Evolutionary conservation across 1,139 yeast species (phyloP).

Genomic region (Diutina scorzettiae): DNA sequence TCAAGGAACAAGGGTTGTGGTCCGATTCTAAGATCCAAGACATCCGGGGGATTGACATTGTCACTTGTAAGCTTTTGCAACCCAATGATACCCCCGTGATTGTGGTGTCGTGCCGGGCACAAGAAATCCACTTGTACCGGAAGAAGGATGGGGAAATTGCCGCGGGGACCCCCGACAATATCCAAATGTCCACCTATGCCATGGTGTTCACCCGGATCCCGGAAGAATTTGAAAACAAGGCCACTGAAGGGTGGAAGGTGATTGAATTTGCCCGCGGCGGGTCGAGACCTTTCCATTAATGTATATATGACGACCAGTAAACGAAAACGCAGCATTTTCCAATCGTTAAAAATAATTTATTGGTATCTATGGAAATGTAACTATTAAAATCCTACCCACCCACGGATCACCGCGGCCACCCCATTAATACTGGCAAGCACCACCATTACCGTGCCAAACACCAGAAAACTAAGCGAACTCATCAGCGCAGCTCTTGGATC

Average conservation of each 20-base stretch:
- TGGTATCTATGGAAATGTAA: too few species aligned
- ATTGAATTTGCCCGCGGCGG: conserved; percentile 93
- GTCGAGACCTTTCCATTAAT: conserved; percentile 71
- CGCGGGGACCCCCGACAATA: conserved; percentile 93
- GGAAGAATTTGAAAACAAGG: conserved; percentile 79
- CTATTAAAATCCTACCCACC: conserved; percentile 9
- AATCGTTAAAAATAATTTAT: too few species aligned
- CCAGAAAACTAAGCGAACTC: conserved; percentile 57
- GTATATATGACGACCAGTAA: neutral
- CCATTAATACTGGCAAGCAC: conserved; percentile 47
- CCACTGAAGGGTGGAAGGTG: conserved; percentile 96
- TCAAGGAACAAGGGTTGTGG: conserved; percentile 82
- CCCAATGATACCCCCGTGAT: conserved; percentile 91
- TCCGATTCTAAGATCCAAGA: conserved; percentile 90
- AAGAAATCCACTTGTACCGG: conserved; percentile 85
- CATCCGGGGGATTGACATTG: conserved; percentile 90
- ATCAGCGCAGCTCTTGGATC: conserved; percentile 79
- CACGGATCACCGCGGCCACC: conserved; percentile 8
- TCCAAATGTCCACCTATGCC: conserved; percentile 86
- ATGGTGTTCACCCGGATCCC: conserved; percentile 91
- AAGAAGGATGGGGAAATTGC: conserved; percentile 91
- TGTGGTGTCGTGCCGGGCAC: conserved; percentile 93
- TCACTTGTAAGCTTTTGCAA: conserved; percentile 76
- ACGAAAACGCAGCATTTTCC: too few species aligned
- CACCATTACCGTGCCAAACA: conserved; percentile 66